Evolutionary conservation across 768 basidiomycete species (phyloP), one percentile per base, ranked within the genome.

Genomic region (Rhodotorula toruloides): DNA sequence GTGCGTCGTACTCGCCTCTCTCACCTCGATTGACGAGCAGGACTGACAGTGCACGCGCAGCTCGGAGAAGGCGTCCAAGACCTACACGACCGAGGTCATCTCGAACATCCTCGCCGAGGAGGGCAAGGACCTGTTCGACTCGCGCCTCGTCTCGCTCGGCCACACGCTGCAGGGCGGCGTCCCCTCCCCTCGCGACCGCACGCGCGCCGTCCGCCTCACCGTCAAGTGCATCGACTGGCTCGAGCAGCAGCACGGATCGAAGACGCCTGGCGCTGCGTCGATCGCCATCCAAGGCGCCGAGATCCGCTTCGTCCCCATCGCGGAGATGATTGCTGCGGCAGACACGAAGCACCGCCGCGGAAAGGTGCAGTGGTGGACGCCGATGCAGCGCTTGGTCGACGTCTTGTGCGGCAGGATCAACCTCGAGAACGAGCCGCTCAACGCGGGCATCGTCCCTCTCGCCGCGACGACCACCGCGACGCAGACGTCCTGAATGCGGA

Each of bases 111-210:
- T 97, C 78, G 87, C 88, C 74, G 94, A 96, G 76, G 94, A 98
- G 78, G 96, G 96, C n/a, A 86, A 86, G 32, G 69, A 81, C 10
- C 81, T 97, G 31, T 99, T 98, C 76, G 96, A 99, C 79, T 86
- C 96, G 27, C 87, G 96, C 54, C 89, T 86, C 27, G 96, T 94
- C n/a, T 88, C 91, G 2, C 84, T 99, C 27, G 96, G 96, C 22
- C 96, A 99, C 79, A 98, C 93, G 9, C 80, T 99, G 5, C 96
- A 99, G 75, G 96, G 96, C 13, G 92, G 92, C 4, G 86, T 91
- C 25, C 96, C 96, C 9, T 96, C 94, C 1, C 96, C 96, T 0
- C 83, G 90, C 73, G 96, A 98, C 79, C 89, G 94, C 56, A 86
- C 88, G 0, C 88, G 91, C 34, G 96, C 91, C 6, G 87, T 88